Percentiles rank a stretch among this genome's conserved stretches.
Conservation (phyloP, 208 protist species). For the Acanthamoeba royreba region DNA sequence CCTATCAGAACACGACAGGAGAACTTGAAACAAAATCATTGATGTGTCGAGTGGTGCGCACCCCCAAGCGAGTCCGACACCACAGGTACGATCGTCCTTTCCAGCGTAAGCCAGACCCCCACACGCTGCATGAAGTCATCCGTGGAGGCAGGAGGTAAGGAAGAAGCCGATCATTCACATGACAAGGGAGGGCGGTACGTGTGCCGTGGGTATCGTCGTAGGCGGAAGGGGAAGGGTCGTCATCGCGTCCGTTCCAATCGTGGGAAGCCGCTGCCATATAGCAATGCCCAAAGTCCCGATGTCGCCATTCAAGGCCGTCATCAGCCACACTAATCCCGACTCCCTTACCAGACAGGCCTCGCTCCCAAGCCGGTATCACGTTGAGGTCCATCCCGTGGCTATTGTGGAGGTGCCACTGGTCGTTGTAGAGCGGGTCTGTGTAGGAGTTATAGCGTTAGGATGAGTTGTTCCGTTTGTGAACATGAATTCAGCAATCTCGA, state of each 20-base stretch:
- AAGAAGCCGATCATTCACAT: too few relatives aligned
- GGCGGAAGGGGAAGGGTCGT: neutral
- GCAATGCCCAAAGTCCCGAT: neutral
- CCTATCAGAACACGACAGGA: neutral
- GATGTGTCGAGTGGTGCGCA: too few relatives aligned
- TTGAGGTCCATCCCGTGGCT: neutral
- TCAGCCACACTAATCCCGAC: neutral
- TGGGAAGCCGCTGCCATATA: neutral
- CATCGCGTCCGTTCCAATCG: neutral
- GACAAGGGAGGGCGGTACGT: neutral
- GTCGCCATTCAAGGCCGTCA: neutral
- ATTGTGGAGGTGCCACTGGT: neutral
- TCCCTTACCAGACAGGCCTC: neutral
- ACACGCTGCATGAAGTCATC: too few relatives aligned
- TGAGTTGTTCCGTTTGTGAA: too few relatives aligned
- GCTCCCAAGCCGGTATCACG: neutral
- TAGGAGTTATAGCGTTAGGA: too few relatives aligned
- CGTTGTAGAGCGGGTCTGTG: neutral
- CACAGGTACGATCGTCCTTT: neutral
- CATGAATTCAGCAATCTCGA: too few relatives aligned
- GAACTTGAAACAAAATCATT: too few relatives aligned
- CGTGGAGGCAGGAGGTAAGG: too few relatives aligned
- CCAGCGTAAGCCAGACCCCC: neutral
- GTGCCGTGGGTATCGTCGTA: constrained; percentile 20
- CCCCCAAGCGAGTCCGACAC: neutral